A percentile compares a stretch with the other conserved stretches of the same genome.
Conservation (phyloP, 2,329 filamentous ascomycete genomes). For the Xylariaceae sp. region DNA sequence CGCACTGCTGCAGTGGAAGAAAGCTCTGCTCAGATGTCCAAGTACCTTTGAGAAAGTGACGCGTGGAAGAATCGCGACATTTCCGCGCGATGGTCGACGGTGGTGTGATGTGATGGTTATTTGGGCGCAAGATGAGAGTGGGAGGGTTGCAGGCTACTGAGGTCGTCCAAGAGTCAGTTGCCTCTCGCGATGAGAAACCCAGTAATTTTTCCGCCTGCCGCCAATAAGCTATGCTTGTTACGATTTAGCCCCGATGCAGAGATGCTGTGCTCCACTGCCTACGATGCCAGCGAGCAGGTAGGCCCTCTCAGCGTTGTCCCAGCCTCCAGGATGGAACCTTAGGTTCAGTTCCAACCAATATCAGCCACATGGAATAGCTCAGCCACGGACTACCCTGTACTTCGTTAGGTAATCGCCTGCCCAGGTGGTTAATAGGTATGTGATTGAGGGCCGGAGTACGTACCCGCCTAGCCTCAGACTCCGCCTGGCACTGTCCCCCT, state of each 20-base stretch:
- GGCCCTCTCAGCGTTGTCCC: too few relatives aligned
- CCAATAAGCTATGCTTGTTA: too few relatives aligned
- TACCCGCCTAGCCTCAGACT: not conserved
- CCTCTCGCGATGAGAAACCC: not conserved
- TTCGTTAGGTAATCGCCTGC: too few relatives aligned
- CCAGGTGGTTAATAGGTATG: not conserved
- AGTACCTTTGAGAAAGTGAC: not conserved
- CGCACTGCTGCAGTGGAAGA: not conserved
- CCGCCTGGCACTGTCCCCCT: not conserved
- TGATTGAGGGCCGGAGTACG: conserved; percentile 9
- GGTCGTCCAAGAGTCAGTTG: not conserved
- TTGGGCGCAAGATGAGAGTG: not conserved
- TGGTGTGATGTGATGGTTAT: too few relatives aligned
- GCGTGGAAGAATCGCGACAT: not conserved
- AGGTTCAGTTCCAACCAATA: too few relatives aligned
- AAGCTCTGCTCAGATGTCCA: not conserved
- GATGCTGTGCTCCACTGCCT: too few relatives aligned
- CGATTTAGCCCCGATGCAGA: too few relatives aligned
- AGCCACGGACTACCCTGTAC: too few relatives aligned
- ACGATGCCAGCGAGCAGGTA: too few relatives aligned
- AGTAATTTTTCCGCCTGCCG: not conserved
- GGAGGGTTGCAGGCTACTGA: not conserved
- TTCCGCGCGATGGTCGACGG: not conserved
- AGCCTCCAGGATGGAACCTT: too few relatives aligned
- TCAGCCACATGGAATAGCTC: too few relatives aligned